phyloP scores from a whole-genome alignment of 2,329 filamentous ascomycete species.

The Cordyceps pruinosa region DNA sequence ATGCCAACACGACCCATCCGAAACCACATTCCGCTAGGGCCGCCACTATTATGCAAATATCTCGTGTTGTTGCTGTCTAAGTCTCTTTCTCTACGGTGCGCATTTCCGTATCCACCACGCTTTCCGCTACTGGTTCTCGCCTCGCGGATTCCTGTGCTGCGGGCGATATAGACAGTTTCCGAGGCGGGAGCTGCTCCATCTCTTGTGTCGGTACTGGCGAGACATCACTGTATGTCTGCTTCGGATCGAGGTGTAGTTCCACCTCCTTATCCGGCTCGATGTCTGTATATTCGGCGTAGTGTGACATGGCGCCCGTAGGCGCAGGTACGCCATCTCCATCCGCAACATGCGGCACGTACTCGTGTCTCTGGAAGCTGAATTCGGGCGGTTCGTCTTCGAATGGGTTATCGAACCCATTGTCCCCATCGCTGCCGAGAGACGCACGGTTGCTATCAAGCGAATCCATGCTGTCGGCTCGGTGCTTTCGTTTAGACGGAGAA shows the following conservation, averaged over 20 bases:
- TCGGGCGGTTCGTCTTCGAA: constrained; percentile 8
- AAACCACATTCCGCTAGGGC: neutral
- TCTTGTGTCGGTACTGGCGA: neutral
- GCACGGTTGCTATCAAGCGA: constrained; percentile 42
- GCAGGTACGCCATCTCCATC: neutral
- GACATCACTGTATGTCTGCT: neutral
- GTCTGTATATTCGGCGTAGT: neutral
- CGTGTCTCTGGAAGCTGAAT: constrained; percentile 1
- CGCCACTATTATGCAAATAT: neutral
- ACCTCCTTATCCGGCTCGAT: too few relatives aligned
- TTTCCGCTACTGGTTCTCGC: neutral
- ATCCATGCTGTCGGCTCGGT: constrained; percentile 38
- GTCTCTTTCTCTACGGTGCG: neutral
- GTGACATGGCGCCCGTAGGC: neutral
- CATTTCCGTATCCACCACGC: constrained; percentile 1
- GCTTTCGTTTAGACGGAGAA: constrained; percentile 40
- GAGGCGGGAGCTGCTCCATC: constrained; percentile 4
- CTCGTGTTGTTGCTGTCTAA: neutral
- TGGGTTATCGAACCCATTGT: constrained; percentile 22
- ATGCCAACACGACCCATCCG: neutral
- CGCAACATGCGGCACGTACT: neutral
- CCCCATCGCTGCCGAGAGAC: constrained; percentile 36
- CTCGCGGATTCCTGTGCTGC: neutral
- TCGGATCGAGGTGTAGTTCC: neutral
- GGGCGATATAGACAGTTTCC: neutral